Percentiles rank a stretch among this genome's conserved stretches.
phyloP scores from a whole-genome alignment of 73 alveolate genomes.

The Paramecium bursaria region DNA sequence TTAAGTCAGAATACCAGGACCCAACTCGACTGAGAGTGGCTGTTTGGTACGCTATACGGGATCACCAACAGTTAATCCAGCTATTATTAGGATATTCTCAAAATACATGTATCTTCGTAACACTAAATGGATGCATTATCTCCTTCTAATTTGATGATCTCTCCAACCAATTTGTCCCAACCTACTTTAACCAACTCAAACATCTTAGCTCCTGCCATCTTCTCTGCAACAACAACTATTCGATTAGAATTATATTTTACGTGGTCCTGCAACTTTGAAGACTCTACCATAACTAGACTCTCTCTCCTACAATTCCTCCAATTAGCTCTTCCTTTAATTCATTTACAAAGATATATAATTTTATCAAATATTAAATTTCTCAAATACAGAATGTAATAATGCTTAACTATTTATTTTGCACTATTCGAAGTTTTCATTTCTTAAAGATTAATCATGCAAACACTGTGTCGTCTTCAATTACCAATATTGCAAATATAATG shows the following conservation, averaged over 20 bases:
- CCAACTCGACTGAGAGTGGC: constrained; percentile 98
- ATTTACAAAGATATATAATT: background rate
- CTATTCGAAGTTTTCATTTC: too few species aligned
- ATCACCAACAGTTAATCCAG: constrained; percentile 99
- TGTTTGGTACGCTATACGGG: constrained; percentile 97
- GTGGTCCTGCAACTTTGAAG: constrained; percentile 73
- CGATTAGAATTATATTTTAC: constrained; percentile 35
- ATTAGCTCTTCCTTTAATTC: constrained; percentile 61
- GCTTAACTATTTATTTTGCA: too few species aligned
- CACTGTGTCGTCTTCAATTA: too few species aligned
- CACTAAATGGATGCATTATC: constrained; percentile 99
- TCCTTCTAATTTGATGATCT: constrained; percentile 97
- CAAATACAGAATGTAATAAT: too few species aligned
- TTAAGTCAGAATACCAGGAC: constrained; percentile 96
- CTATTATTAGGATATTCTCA: constrained; percentile 55
- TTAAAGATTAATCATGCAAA: too few species aligned
- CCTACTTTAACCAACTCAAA: constrained; percentile 98
- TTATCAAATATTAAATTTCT: too few species aligned
- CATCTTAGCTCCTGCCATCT: constrained; percentile 99
- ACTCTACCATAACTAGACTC: constrained; percentile 70
- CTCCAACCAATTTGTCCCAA: constrained; percentile 98
- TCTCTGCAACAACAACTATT: constrained; percentile 96
- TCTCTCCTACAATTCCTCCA: constrained; percentile 66
- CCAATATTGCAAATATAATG: too few species aligned
- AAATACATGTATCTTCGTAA: constrained; percentile 95